These are phyloP conservation scores for Oryza punctata DNA, from an alignment of 176 grass and related monocot genomes.

Conservation along the genomic window DNA sequence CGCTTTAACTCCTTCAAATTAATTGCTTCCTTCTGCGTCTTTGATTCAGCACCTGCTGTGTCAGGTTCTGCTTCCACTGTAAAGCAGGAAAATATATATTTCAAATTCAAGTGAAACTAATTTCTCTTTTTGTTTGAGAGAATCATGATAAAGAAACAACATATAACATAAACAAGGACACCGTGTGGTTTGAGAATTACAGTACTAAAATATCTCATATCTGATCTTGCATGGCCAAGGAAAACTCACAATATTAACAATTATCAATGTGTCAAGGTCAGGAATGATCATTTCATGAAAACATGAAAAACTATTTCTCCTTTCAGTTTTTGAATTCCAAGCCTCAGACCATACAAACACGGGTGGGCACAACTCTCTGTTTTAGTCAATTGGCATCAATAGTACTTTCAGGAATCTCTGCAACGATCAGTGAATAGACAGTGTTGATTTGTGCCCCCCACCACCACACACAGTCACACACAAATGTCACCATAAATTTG, in stretches of 20 bases:
- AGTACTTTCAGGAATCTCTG: background rate
- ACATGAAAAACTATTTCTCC: background rate
- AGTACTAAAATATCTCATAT: conserved; percentile 21
- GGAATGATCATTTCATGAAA: background rate
- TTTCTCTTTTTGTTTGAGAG: background rate
- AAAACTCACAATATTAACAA: background rate
- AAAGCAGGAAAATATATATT: conserved; percentile 24
- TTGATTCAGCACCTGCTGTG: conserved; percentile 58
- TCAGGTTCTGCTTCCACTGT: conserved; percentile 77
- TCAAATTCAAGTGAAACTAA: conserved; percentile 5
- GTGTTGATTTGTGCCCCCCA: background rate
- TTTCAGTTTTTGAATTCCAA: conserved; percentile 8
- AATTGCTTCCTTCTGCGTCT: conserved; percentile 77
- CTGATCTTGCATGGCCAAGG: conserved; percentile 8
- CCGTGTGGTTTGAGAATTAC: conserved; percentile 4
- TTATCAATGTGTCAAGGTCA: background rate
- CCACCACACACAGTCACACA: too few relatives aligned
- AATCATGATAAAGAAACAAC: background rate
- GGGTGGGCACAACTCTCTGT: background rate
- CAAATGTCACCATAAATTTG: background rate
- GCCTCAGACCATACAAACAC: background rate
- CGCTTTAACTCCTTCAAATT: conserved; percentile 91
- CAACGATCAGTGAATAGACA: background rate
- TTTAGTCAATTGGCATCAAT: background rate
- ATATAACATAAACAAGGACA: background rate